Evolutionary conservation across 2,329 filamentous ascomycete species (phyloP), one percentile per base, ranked within the genome.

Genomic region (Ophiostoma quercus): DNA sequence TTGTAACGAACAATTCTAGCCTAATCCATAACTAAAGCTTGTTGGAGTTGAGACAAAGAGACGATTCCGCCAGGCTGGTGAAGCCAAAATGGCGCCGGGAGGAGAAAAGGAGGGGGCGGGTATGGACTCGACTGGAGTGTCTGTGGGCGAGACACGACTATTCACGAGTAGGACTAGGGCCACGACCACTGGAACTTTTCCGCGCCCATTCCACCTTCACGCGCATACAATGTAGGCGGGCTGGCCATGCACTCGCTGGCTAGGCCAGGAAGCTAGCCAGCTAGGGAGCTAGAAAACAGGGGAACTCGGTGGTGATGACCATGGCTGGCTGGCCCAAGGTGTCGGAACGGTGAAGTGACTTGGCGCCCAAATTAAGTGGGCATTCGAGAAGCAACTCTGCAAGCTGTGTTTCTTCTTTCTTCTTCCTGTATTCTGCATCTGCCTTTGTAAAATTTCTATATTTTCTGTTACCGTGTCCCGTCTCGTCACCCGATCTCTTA

Each of bases 21-120:
- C 19, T 14, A 16, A 5, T 43, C 12, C 41, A 16, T 43, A 43
- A 16, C 16, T 6, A 34, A 62, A 34, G 57, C 57, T 32, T 34
- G 16, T 34, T n/a, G 60, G 8, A 7, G 8, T 34, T 9, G 3
- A 63, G 29, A 63, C 29, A 63, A 63, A 63, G 60, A 63, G 2
- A 63, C 29, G 16, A 37, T 29, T 37, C 60, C 60, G 60, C 60
- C 60, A 63, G 60, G 14, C 6, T 63, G 32, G 60, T 39, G 60
- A 63, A 34, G 29, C 60, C 60, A 63, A 63, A 63, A 63, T 63
- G 60, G 60, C 32, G 60, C 60, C 29, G 29, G 60, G 29, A 63
- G 29, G 57, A 14, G 19, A 63, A 19, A 37, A 63, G 19, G 60
- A 32, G 37, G 60, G 60, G 29, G 51, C 51, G 51, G 47, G n/a